phyloP scores from a whole-genome alignment of 225 moss, liverwort and hornwort genomes.

The Straminergon stramineum region DNA sequence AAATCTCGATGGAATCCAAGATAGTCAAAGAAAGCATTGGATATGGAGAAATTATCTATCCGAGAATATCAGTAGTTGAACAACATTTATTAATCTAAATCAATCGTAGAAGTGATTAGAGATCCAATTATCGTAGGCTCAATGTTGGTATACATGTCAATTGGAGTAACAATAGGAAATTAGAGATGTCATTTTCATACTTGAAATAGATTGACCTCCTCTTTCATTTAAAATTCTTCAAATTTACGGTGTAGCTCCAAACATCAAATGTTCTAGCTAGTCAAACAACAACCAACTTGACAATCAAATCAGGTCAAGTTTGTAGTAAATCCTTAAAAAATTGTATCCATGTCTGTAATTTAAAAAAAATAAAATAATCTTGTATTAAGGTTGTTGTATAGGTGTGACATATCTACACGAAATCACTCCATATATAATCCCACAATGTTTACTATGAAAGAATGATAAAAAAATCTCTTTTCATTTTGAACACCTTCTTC shows the following conservation, averaged over 20 bases:
- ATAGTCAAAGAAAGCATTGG: neutral
- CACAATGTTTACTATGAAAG: too few relatives aligned
- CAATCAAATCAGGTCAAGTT: neutral
- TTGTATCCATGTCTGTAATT: rapidly evolving
- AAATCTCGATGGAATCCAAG: neutral
- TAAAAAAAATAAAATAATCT: too few relatives aligned
- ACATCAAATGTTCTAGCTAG: too few relatives aligned
- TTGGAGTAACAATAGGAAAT: neutral
- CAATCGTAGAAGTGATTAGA: neutral
- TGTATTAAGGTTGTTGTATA: rapidly evolving
- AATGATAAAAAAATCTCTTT: neutral
- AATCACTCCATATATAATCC: too few relatives aligned
- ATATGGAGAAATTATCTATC: neutral
- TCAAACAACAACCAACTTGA: too few relatives aligned
- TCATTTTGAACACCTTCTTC: neutral
- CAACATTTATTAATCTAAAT: neutral
- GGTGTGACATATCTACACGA: rapidly evolving
- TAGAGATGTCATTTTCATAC: neutral
- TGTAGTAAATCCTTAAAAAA: too few relatives aligned
- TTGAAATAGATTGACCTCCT: neutral
- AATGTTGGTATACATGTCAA: neutral
- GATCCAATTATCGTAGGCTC: neutral
- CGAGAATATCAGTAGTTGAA: too few relatives aligned
- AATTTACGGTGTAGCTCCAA: rapidly evolving
- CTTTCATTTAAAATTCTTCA: neutral